Evolutionary conservation across 78 protist species (phyloP).

Genomic region (Goniomonas avonlea): DNA sequence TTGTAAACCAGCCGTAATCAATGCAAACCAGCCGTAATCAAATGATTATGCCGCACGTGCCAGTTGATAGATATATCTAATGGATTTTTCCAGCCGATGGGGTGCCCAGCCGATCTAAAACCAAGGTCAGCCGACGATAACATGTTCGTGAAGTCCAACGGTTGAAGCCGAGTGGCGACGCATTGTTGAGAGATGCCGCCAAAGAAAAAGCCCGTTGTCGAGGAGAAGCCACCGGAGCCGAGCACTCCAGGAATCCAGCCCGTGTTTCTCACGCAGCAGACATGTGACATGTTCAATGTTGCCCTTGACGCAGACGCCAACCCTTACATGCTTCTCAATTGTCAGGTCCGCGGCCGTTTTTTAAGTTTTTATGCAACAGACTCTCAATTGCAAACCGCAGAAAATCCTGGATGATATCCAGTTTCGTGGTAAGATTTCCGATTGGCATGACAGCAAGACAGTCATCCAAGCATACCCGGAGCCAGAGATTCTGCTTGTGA

Average conservation of each 20-base stretch:
- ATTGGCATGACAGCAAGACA: not conserved
- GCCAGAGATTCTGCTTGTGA: not conserved
- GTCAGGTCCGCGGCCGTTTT: not conserved
- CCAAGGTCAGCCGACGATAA: too few relatives aligned
- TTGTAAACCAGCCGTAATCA: too few relatives aligned
- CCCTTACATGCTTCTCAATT: not conserved
- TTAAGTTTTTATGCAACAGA: not conserved
- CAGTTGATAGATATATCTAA: too few relatives aligned
- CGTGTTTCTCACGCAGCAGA: not conserved
- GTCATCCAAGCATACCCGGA: not conserved
- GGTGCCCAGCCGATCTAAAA: too few relatives aligned
- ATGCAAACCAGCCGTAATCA: too few relatives aligned
- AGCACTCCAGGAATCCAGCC: slow-evolving; percentile 13
- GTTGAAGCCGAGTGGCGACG: too few relatives aligned
- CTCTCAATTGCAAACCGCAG: not conserved
- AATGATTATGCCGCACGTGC: too few relatives aligned
- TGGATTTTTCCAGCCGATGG: too few relatives aligned
- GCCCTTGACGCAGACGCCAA: not conserved
- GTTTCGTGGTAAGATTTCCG: slow-evolving; percentile 20
- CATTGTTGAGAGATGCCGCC: too few relatives aligned
- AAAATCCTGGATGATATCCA: slow-evolving; percentile 15
- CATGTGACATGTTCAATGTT: not conserved
- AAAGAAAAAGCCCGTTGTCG: too few relatives aligned
- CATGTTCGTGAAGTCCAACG: too few relatives aligned
- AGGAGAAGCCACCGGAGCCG: too few relatives aligned